Conservation (phyloP, 164 flowering plant species). For the Liquidambar formosana region DNA sequence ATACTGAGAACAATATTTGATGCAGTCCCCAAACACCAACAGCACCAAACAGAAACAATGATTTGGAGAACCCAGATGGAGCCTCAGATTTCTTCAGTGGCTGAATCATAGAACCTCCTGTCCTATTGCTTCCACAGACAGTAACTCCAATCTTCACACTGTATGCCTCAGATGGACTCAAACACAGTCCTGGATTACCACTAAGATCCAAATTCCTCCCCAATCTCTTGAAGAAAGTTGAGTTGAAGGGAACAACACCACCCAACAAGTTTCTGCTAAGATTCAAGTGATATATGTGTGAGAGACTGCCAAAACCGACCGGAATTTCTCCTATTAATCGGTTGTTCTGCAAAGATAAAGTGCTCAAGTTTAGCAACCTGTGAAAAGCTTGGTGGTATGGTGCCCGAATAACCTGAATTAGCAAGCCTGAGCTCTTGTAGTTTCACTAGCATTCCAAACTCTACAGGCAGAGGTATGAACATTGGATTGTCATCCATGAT, state of each 20-base stretch:
- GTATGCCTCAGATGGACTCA: slow-evolving; percentile 45
- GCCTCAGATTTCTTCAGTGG: slow-evolving; percentile 56
- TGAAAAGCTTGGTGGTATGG: slow-evolving; percentile 52
- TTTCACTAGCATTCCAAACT: slow-evolving; percentile 52
- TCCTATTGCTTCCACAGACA: slow-evolving; percentile 47
- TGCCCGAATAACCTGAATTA: slow-evolving; percentile 65
- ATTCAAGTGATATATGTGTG: slow-evolving; percentile 79
- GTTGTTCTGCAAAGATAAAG: slow-evolving; percentile 73
- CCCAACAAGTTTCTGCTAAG: slow-evolving; percentile 67
- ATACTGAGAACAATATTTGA: slow-evolving; percentile 1
- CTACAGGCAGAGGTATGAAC: slow-evolving; percentile 52
- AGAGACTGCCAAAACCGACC: slow-evolving; percentile 40
- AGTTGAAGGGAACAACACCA: slow-evolving; percentile 73
- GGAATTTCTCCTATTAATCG: slow-evolving; percentile 69
- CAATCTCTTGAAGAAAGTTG: slow-evolving; percentile 58
- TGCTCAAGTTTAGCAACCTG: slow-evolving; percentile 56
- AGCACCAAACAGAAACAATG: slow-evolving; percentile 14
- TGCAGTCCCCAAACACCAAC: slow-evolving; percentile 12
- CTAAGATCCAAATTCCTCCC: slow-evolving; percentile 76
- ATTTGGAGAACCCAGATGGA: slow-evolving; percentile 18
- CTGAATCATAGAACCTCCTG: slow-evolving; percentile 25
- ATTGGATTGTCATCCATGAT: slow-evolving; percentile 85
- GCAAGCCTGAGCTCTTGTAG: slow-evolving; percentile 83
- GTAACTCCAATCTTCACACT: slow-evolving; percentile 46
- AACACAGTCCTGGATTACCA: slow-evolving; percentile 69